Evolutionary conservation across 257 asterid species (phyloP), one percentile per base, ranked within the genome.

Genomic region (Datura wrightii): DNA sequence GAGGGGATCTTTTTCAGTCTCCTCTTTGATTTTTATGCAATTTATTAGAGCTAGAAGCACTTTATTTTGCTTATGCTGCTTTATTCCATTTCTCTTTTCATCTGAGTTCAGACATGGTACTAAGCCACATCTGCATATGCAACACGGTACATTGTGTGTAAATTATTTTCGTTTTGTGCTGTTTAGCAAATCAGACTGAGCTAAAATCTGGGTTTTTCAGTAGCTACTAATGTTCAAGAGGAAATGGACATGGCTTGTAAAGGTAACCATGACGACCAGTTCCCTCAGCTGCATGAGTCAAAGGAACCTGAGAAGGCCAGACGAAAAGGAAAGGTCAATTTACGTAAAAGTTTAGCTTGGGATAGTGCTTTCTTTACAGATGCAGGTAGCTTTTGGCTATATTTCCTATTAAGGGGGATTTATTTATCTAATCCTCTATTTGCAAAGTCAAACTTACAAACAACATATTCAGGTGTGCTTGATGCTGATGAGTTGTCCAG

Each of bases 331-430:
- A 94, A 93, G 90, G 94, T 91, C 88, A 93, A 96, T 84, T 85
- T 92, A 91, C 97, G 98, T 19, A 92, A 94, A 89, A 96, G 99
- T 89, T 87, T 96, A 88, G 99, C 98, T 44, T 96, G 99, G 99
- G 98, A 96, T 86, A 92, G 90, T 86, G 99, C 99, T 67, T 96
- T 96, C 93, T 96, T 93, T 88, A 96, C 95, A 5, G 91, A 88
- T 89, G 98, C 98, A 89, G 99, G 99, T 95, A 91, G 36, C 41
- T 16, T 79, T 82, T 84, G 56, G 60, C 18, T 52, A 60, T 79
- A 6, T 52, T 16, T 58, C 53, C n/a, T 53, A 44, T 37, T 72
- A 37, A 24, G n/a, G 44, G 78, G 58, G 42, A 37, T 79, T 36
- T n/a, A 56, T 58, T 18, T 80, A 72, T 36, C 63, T 52, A 18